Evolutionary conservation across 2,329 filamentous ascomycete species (phyloP), one percentile per base, ranked within the genome.

Genomic region (Pseudogymnoascus sp.): DNA sequence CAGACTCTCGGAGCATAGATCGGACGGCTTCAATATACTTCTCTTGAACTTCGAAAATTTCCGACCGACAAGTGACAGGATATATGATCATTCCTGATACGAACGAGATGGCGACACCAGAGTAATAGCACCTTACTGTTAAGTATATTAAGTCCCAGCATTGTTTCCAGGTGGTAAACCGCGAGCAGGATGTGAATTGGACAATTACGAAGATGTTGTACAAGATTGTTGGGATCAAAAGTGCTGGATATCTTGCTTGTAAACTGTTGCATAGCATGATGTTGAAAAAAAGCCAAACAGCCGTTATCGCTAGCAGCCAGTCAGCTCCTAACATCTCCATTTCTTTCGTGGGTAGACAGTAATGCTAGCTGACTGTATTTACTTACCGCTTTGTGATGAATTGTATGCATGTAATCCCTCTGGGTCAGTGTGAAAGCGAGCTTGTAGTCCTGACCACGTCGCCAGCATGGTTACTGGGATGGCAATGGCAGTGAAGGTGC

Each of bases 181-280:
- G 58, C 12, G 58, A n/a, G 21, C 58, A 60, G 58, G 58, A 60
- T 60, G 58, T 60, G 3, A 35, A 60, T 60, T 60, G 58, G 9
- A 60, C 58, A 60, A 60, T 60, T 9, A 33, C 35, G 21, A 60
- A 60, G 58, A 60, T 60, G 58, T 60, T 60, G 58, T 60, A 60
- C 9, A 60, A 60, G 23, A 60, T 60, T 60, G 58, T 60, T 41
- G 58, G 58, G 21, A 60, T 60, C n/a, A 60, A 23, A 38, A 60
- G 58, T 41, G 58, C 58, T 21, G 58, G 58, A 25, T 60, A 60
- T 41, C 58, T 60, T 21, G 58, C 58, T 25, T 60, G 58, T 38
- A 60, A 16, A 16, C 58, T 60, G 28, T 60, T 60, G 21, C 33
- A 37, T 25, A 60, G n/a, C 28, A 38, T 38, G 33, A 60, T 60